Evolutionary conservation across 495 filamentous ascomycete genomes (phyloP).

Genomic region (Immersiella caudata): DNA sequence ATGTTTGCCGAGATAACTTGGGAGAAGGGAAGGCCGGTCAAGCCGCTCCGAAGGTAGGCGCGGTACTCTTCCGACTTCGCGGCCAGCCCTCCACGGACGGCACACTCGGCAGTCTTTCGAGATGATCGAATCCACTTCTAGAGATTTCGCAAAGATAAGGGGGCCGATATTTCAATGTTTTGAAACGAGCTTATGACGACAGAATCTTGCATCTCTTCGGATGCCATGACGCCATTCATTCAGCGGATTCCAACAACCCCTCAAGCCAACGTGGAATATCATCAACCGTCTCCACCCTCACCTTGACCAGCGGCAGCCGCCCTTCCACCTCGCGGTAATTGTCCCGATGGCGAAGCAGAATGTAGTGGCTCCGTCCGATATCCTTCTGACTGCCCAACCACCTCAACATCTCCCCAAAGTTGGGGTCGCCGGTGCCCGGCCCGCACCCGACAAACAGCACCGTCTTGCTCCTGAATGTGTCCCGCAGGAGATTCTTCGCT

Average conservation of each 20-base stretch:
- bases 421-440: conserved; percentile 2
- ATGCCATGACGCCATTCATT: too few relatives aligned
- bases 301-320: conserved; percentile 7
- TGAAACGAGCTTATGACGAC: too few relatives aligned
- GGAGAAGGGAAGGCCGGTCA: conserved; percentile 76
- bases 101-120: conserved; percentile 87
- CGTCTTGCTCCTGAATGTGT: conserved; percentile 1
- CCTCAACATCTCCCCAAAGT: conserved; percentile 8
- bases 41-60: conserved; percentile 57
- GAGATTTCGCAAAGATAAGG: too few relatives aligned
- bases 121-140: too few relatives aligned
- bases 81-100: conserved; percentile 93
- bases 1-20: conserved; percentile 96
- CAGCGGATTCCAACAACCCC: conserved; percentile 11
- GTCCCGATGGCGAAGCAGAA: conserved; percentile 6
- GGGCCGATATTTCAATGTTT: too few relatives aligned
- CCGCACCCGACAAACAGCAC: conserved; percentile 10
- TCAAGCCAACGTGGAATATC: conserved; percentile 7
- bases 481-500: not conserved
- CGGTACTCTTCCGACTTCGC: conserved; percentile 88
- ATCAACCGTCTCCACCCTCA: conserved; percentile 9
- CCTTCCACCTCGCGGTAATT: conserved; percentile 9
- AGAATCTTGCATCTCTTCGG: too few relatives aligned
- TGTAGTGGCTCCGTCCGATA: not conserved
- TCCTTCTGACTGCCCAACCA: conserved; percentile 1